A percentile compares a stretch with the other conserved stretches of the same genome.
phyloP scores from a whole-genome alignment of 345 rosid species.

The Raphanus raphanistrum region DNA sequence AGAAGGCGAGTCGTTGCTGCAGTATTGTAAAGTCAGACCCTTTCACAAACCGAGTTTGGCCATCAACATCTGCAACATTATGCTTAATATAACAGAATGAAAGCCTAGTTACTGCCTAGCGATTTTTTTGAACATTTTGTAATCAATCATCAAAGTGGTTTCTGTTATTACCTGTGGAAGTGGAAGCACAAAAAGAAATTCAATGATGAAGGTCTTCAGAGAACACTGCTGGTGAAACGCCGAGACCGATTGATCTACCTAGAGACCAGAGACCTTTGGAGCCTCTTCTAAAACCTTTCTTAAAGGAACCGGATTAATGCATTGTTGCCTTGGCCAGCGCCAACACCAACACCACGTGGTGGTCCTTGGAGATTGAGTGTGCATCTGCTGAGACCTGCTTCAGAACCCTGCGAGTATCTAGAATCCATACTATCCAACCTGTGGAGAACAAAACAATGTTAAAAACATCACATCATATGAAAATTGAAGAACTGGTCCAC shows the following conservation, averaged over 20 bases:
- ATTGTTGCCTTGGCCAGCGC: constrained; percentile 12
- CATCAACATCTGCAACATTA: too few species aligned
- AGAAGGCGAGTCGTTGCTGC: too few species aligned
- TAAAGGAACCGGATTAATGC: constrained; percentile 66
- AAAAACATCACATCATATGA: too few species aligned
- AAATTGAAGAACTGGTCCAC: too few species aligned
- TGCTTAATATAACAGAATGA: too few species aligned
- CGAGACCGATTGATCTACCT: constrained; percentile 88
- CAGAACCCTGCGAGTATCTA: constrained; percentile 68
- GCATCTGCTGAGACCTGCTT: constrained; percentile 56
- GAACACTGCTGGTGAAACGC: constrained; percentile 88
- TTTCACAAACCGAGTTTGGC: too few species aligned
- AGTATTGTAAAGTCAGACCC: too few species aligned
- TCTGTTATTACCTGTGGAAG: constrained; percentile 73
- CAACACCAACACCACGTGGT: constrained; percentile 33
- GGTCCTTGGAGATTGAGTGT: constrained; percentile 73
- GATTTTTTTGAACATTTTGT: not conserved
- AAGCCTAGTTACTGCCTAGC: too few species aligned
- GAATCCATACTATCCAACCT: constrained; percentile 98
- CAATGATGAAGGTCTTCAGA: constrained; percentile 95
- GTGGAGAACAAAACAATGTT: constrained; percentile 24
- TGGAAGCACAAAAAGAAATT: constrained; percentile 85
- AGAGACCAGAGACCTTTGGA: constrained; percentile 91
- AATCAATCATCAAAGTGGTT: not conserved
- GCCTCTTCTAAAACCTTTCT: constrained; percentile 73